Percentiles rank a stretch among this genome's conserved stretches.
Evolutionary conservation across 1,284 basidiomycete species (phyloP).

Genomic region (Cystobasidium slooffiae): DNA sequence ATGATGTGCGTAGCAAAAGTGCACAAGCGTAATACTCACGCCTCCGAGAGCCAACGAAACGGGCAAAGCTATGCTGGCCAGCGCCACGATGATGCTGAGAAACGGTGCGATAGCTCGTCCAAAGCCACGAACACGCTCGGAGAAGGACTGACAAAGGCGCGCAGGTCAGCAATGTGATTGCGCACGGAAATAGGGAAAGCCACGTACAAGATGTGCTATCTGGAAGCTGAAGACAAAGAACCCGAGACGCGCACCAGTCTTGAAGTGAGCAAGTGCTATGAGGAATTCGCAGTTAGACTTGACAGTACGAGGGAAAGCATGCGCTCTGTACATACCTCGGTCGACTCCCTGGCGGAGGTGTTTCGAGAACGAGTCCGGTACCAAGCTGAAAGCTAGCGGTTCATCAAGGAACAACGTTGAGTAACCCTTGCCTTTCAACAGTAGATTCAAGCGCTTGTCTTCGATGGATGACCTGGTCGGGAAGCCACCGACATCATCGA

Average conservation of each 20-base stretch:
- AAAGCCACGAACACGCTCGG: constrained; percentile 44
- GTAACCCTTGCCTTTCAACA: constrained; percentile 51
- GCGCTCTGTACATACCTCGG: neutral
- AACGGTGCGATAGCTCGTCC: constrained; percentile 49
- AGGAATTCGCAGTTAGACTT: neutral
- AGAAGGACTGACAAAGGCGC: constrained; percentile 43
- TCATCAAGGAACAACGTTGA: constrained; percentile 49
- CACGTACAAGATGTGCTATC: constrained; percentile 46
- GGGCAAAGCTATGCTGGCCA: constrained; percentile 49
- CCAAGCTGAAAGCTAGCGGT: constrained; percentile 51
- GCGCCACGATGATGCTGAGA: constrained; percentile 48
- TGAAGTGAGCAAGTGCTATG: constrained; percentile 42
- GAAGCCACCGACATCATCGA: constrained; percentile 53
- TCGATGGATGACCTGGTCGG: constrained; percentile 51
- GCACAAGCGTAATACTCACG: constrained; percentile 26
- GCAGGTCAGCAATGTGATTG: neutral
- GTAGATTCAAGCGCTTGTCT: constrained; percentile 49
- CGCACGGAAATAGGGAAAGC: constrained; percentile 29
- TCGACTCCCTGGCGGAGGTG: constrained; percentile 41
- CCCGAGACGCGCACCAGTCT: constrained; percentile 49
- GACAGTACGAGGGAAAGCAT: neutral
- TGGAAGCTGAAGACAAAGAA: constrained; percentile 48
- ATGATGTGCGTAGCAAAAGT: neutral
- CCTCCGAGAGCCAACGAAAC: constrained; percentile 51
- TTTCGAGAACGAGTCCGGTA: constrained; percentile 40